phyloP scores from a whole-genome alignment of 1,139 yeast genomes.

The Saccharomyces hybrid region DNA sequence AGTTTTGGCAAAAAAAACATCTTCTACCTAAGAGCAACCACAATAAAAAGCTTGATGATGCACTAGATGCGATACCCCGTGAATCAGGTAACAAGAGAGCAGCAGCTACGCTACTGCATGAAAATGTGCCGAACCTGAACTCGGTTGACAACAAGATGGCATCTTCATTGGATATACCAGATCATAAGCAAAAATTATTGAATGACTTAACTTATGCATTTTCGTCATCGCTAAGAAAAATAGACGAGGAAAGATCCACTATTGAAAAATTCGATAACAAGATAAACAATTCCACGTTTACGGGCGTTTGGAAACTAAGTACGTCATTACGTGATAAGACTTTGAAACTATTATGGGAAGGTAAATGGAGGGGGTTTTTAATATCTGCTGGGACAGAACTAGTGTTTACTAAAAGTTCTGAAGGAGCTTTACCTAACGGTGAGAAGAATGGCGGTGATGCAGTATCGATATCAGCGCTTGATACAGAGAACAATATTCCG shows the following conservation, averaged over 20 bases:
- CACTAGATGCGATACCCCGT: background rate
- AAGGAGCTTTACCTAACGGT: background rate
- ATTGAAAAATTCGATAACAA: conserved; percentile 48
- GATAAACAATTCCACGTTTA: conserved; percentile 48
- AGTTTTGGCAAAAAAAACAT: conserved; percentile 44
- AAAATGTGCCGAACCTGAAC: background rate
- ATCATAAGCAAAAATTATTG: conserved; percentile 17
- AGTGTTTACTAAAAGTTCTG: conserved; percentile 5
- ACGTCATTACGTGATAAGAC: conserved; percentile 60
- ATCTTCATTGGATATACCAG: conserved; percentile 1
- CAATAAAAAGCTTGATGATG: background rate
- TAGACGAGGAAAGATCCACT: conserved; percentile 35
- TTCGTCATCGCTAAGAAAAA: conserved; percentile 28
- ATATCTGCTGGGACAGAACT: conserved; percentile 64
- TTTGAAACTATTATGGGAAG: conserved; percentile 76
- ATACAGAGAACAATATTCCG: conserved; percentile 4
- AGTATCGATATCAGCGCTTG: background rate
- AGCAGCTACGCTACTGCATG: background rate
- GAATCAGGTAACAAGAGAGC: background rate
- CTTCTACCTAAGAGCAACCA: background rate
- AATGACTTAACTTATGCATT: conserved; percentile 29
- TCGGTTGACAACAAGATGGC: background rate
- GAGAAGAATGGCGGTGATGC: background rate
- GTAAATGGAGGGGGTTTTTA: conserved; percentile 70
- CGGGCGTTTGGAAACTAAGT: conserved; percentile 68